Evolutionary conservation across 441 rosid species (phyloP).

Genomic region (Gossypium schwendimanii): DNA sequence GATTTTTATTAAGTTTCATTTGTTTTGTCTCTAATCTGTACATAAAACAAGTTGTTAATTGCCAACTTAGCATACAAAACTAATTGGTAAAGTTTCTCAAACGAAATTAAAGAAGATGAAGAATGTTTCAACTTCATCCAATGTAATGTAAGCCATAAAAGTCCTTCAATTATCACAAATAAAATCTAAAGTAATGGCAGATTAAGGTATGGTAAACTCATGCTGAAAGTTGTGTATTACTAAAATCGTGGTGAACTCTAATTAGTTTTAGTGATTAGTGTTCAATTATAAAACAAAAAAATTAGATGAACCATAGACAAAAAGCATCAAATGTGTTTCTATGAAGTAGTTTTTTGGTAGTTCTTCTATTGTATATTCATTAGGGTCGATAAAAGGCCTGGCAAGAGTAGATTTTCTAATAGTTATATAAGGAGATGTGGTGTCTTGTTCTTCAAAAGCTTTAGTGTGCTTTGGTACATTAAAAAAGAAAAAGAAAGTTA

Average conservation of each 20-base stretch:
- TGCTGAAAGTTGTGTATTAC: neutral
- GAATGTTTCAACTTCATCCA: neutral
- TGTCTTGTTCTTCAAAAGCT: neutral
- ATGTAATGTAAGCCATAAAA: neutral
- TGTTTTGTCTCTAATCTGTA: neutral
- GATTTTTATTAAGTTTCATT: neutral
- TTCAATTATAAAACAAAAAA: neutral
- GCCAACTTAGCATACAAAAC: neutral
- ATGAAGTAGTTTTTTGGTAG: neutral
- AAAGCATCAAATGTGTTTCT: slow-evolving; percentile 1
- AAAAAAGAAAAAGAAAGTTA: too few species aligned
- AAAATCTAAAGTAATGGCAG: slow-evolving; percentile 3
- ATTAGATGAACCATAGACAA: neutral
- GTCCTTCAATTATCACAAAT: neutral
- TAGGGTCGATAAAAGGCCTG: neutral
- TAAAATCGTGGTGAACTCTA: neutral
- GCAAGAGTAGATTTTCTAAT: neutral
- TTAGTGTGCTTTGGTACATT: neutral
- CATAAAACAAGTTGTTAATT: neutral
- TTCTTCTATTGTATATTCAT: slow-evolving; percentile 3
- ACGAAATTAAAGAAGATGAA: neutral
- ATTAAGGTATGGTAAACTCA: neutral
- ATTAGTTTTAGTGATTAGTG: too few species aligned
- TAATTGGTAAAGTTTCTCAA: neutral
- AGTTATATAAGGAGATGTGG: neutral